Conservation (phyloP, 2,329 filamentous ascomycete genomes). For the Knoxdaviesia capensis region DNA sequence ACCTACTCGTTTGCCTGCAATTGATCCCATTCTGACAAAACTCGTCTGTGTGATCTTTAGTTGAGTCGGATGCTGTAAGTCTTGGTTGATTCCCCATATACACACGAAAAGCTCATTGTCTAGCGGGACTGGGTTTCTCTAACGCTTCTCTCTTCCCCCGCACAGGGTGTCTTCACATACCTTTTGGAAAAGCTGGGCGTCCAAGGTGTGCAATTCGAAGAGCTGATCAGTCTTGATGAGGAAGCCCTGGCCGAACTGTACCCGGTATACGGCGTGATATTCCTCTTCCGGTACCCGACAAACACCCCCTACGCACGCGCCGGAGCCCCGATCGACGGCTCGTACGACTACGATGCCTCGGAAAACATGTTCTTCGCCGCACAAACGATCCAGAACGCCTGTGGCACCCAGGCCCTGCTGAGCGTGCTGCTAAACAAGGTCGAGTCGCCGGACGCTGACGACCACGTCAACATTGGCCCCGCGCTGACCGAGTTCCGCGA, state of each 20-base stretch:
- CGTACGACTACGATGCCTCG: conserved; percentile 55
- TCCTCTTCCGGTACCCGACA: conserved; percentile 92
- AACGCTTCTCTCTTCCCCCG: not conserved
- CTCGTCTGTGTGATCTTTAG: conserved; percentile 13
- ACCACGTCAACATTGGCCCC: conserved; percentile 49
- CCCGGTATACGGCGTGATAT: conserved; percentile 87
- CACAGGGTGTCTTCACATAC: conserved; percentile 84
- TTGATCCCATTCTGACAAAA: no score
- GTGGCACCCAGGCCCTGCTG: conserved; percentile 85
- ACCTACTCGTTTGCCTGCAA: no score
- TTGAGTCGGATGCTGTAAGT: conserved; percentile 85
- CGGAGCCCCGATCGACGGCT: conserved; percentile 57
- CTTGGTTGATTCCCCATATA: not conserved
- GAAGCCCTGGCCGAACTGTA: conserved; percentile 50
- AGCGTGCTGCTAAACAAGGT: conserved; percentile 80
- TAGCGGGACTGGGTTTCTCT: not conserved
- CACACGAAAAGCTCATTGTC: conserved; percentile 11
- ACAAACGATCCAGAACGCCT: conserved; percentile 97
- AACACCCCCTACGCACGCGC: conserved; percentile 39
- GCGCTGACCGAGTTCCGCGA: conserved; percentile 63
- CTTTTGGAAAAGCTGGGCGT: conserved; percentile 82
- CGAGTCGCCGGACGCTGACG: conserved; percentile 6
- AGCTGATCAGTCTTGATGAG: conserved; percentile 75
- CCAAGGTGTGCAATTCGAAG: conserved; percentile 88
- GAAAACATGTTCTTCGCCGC: conserved; percentile 80